Conservation (phyloP, 345 rosid species). For the Moringa oleifera region DNA sequence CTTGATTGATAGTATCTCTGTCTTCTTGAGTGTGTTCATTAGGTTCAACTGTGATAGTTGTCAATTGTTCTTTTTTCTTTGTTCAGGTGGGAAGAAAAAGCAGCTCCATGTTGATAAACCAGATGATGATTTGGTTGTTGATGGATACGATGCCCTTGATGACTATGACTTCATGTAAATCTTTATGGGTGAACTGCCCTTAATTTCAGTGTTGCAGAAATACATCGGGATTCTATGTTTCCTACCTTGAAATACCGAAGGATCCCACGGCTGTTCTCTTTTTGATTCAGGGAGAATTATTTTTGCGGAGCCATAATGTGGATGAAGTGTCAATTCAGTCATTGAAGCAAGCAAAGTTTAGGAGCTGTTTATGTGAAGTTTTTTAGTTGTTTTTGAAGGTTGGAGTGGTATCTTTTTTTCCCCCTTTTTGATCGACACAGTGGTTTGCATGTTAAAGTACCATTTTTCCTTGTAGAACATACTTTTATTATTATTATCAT, state of each 20-base stretch:
- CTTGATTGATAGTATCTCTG: too few species aligned
- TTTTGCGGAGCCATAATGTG: not conserved
- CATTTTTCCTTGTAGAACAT: too few species aligned
- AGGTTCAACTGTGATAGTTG: not conserved
- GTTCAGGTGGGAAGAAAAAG: constrained; percentile 71
- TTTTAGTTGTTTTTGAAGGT: too few species aligned
- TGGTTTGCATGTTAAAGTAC: too few species aligned
- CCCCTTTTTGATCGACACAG: too few species aligned
- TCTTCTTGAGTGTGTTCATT: not conserved
- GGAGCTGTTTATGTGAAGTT: not conserved
- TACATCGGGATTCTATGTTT: not conserved
- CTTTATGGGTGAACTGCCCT: not conserved
- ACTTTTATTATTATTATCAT: too few species aligned
- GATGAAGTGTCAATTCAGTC: not conserved
- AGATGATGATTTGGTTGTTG: constrained; percentile 56
- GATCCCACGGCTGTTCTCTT: not conserved
- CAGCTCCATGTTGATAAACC: constrained; percentile 75
- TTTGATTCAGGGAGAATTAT: not conserved
- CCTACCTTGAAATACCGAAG: not conserved
- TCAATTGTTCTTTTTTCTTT: not conserved
- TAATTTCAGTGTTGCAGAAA: not conserved
- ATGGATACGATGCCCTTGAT: constrained; percentile 52
- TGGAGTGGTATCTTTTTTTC: too few species aligned
- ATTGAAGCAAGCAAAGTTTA: not conserved
- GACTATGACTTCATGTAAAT: constrained; percentile 83